A percentile compares a stretch with the other conserved stretches of the same genome.
These are phyloP conservation scores for Xerocomus spinulosus DNA, from an alignment of 768 basidiomycete species.

Conservation along the genomic window DNA sequence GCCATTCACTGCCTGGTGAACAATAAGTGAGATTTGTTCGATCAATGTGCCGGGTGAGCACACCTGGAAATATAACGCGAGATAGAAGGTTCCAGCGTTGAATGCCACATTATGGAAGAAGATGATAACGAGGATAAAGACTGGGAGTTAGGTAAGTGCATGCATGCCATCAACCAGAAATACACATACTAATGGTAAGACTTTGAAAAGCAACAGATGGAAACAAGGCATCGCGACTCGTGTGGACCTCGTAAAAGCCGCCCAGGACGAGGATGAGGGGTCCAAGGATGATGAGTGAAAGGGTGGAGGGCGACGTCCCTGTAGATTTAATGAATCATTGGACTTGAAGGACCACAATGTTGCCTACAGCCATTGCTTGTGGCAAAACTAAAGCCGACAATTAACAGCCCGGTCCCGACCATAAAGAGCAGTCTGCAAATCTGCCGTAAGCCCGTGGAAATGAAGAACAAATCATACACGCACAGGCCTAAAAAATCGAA, in stretches of 20 bases:
- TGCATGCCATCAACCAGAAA: conserved; percentile 5
- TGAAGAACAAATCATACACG: conserved; percentile 30
- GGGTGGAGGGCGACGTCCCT: conserved; percentile 65
- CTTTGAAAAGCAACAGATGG: conserved; percentile 59
- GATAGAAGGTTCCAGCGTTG: conserved; percentile 81
- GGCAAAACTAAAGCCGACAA: conserved; percentile 79
- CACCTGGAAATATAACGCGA: conserved; percentile 81
- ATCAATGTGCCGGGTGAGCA: conserved; percentile 10
- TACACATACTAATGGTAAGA: conserved; percentile 51
- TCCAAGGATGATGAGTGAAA: conserved; percentile 56
- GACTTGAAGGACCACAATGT: background rate
- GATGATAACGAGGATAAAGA: conserved; percentile 58
- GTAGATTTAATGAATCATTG: conserved; percentile 15
- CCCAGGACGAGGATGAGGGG: conserved; percentile 50
- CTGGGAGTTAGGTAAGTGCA: conserved; percentile 33
- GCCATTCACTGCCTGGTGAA: conserved; percentile 59
- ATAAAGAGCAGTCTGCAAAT: conserved; percentile 63
- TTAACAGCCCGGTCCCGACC: conserved; percentile 64
- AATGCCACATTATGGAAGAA: conserved; percentile 84
- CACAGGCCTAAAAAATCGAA: conserved; percentile 82
- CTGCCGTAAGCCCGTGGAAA: conserved; percentile 18
- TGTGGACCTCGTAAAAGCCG: conserved; percentile 63
- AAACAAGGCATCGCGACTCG: conserved; percentile 67
- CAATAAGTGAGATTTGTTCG: conserved; percentile 1
- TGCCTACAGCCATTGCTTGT: conserved; percentile 61